A percentile compares a stretch with the other conserved stretches of the same genome.
Evolutionary conservation across 345 rosid species (phyloP).

Genomic region (Salix viminalis): DNA sequence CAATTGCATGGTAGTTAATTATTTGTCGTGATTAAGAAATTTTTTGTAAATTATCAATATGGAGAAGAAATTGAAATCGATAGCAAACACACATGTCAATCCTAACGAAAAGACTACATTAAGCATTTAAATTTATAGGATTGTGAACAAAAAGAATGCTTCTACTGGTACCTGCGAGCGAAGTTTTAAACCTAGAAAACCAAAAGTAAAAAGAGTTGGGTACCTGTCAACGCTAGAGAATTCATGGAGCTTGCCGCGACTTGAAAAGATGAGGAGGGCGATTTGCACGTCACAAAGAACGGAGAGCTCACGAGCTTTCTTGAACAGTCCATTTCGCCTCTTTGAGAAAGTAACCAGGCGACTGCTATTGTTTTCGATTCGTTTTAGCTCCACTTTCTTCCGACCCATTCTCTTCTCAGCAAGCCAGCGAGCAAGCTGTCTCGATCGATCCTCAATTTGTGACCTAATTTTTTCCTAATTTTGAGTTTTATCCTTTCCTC

Average conservation of each 20-base stretch:
- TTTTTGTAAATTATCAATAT: no score
- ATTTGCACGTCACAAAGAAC: constrained; percentile 64
- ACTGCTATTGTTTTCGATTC: constrained; percentile 56
- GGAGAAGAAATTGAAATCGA: no score
- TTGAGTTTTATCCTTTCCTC: background rate
- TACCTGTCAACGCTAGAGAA: constrained; percentile 47
- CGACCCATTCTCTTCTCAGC: constrained; percentile 25
- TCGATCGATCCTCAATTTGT: background rate
- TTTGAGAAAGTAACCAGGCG: constrained; percentile 70
- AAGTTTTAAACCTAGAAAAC: background rate
- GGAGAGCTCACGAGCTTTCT: constrained; percentile 65
- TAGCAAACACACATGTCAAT: no score
- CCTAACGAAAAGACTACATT: no score
- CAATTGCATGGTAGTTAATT: no score
- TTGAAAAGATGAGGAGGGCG: constrained; percentile 54
- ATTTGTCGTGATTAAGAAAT: no score
- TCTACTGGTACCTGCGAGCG: background rate
- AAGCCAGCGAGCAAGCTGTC: background rate
- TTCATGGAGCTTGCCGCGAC: constrained; percentile 44
- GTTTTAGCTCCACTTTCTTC: constrained; percentile 56
- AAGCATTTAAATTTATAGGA: no score
- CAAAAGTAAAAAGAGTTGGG: background rate
- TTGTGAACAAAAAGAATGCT: background rate
- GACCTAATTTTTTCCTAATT: background rate
- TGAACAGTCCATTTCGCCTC: constrained; percentile 57